Conservation (phyloP, 2,329 filamentous ascomycete genomes). For the Colletotrichum phormii region DNA sequence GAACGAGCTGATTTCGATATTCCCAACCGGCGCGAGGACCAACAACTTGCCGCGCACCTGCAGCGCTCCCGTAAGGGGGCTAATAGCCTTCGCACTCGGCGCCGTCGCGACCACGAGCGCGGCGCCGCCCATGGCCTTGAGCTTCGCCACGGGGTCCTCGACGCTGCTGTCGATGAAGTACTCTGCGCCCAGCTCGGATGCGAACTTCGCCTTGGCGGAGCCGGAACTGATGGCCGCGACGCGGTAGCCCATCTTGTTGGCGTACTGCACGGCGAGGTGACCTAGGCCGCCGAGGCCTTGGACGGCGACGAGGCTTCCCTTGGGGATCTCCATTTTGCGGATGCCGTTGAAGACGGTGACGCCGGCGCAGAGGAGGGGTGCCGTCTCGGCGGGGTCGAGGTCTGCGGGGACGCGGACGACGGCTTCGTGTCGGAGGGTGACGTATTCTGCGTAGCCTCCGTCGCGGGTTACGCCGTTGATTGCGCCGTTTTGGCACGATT, state of each 20-base stretch:
- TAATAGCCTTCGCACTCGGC: constrained; percentile 46
- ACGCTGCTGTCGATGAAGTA: constrained; percentile 55
- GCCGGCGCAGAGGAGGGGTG: constrained; percentile 63
- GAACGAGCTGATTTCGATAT: too few species aligned
- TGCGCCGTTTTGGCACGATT: constrained; percentile 72
- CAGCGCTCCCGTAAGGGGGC: too few species aligned
- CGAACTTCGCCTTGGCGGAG: constrained; percentile 75
- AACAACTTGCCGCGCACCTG: too few species aligned
- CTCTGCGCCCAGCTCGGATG: constrained; percentile 42
- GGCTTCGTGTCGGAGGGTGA: constrained; percentile 68
- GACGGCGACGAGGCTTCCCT: constrained; percentile 52
- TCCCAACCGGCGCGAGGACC: too few species aligned
- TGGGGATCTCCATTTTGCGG: constrained; percentile 58
- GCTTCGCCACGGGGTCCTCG: constrained; percentile 58
- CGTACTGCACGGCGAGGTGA: constrained; percentile 75
- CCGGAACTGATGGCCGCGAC: constrained; percentile 70
- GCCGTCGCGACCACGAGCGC: constrained; percentile 71
- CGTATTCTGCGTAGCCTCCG: constrained; percentile 75
- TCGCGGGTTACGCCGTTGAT: constrained; percentile 75
- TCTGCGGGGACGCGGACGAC: constrained; percentile 64
- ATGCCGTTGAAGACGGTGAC: constrained; percentile 61
- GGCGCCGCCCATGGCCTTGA: constrained; percentile 70
- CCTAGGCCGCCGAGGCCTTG: constrained; percentile 75
- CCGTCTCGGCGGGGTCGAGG: constrained; percentile 59
- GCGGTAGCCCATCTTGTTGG: constrained; percentile 71